A percentile compares a stretch with the other conserved stretches of the same genome.
phyloP scores from a whole-genome alignment of 768 basidiomycete species.

The Candolleomyces aberdarensis region DNA sequence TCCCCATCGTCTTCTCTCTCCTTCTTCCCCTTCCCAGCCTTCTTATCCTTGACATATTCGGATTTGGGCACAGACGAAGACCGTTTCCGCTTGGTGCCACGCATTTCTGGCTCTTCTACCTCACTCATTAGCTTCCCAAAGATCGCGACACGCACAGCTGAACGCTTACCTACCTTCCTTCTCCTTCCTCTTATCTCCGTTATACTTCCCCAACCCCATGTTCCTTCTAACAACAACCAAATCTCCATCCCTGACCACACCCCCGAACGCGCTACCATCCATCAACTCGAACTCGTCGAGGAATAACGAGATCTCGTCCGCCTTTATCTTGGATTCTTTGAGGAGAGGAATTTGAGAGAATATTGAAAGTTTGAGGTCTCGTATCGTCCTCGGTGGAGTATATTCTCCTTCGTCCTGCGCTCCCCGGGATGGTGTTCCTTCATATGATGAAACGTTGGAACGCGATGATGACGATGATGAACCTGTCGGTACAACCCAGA shows the following conservation, averaged over 20 bases:
- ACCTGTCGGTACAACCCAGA: conserved; percentile 41
- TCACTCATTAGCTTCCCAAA: not conserved
- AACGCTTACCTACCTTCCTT: not conserved
- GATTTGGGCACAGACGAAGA: not conserved
- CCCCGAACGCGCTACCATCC: conserved; percentile 31
- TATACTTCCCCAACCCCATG: not conserved
- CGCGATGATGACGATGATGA: too few species aligned
- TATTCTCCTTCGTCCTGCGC: too few species aligned
- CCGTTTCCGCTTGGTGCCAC: conserved; percentile 7
- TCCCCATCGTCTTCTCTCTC: not conserved
- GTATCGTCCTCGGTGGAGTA: conserved; percentile 18
- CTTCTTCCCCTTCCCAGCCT: not conserved
- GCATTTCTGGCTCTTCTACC: not conserved
- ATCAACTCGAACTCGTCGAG: conserved; percentile 50
- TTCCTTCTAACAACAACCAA: conserved; percentile 31
- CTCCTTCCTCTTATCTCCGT: not conserved
- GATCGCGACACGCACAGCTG: not conserved
- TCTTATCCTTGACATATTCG: too few species aligned
- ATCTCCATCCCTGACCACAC: conserved; percentile 48
- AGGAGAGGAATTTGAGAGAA: conserved; percentile 32
- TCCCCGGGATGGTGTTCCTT: not conserved
- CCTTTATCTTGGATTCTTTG: conserved; percentile 17
- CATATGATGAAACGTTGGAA: not conserved
- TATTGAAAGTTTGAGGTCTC: conserved; percentile 37
- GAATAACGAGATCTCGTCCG: conserved; percentile 25